Conservation (phyloP, 2,329 filamentous ascomycete species). For the Fonsecaea pedrosoi region DNA sequence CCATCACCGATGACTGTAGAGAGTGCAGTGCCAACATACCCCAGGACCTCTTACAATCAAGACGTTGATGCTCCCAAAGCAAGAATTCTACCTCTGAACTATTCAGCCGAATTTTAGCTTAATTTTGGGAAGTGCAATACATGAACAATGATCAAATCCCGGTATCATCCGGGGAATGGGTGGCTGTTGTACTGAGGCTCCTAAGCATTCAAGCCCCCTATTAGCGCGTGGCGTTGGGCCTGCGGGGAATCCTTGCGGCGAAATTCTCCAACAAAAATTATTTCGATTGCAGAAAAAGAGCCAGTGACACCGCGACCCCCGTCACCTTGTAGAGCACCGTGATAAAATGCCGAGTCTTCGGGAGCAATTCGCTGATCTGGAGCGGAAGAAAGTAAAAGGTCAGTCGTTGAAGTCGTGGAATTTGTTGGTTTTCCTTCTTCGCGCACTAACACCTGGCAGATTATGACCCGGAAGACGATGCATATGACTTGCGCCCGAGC, state of each 20-base stretch:
- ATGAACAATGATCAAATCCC: background rate
- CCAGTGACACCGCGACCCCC: background rate
- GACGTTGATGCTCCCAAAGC: slow-evolving; percentile 36
- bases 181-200: background rate
- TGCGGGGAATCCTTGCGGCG: slow-evolving; percentile 33
- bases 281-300: slow-evolving; percentile 17
- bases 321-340: background rate
- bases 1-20: background rate
- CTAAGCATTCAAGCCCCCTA: slow-evolving; percentile 26
- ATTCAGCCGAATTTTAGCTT: slow-evolving; percentile 26
- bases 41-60: slow-evolving; percentile 42
- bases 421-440: background rate
- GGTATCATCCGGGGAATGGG: background rate
- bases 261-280: slow-evolving; percentile 29
- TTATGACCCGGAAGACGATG: slow-evolving; percentile 78
- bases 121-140: background rate
- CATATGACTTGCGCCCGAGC: slow-evolving; percentile 55
- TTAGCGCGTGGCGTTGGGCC: background rate
- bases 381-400: slow-evolving; percentile 30
- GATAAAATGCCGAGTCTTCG: slow-evolving; percentile 28
- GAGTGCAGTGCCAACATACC: slow-evolving; percentile 6
- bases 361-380: slow-evolving; percentile 24
- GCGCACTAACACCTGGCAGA: slow-evolving; percentile 57
- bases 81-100: slow-evolving; percentile 42
- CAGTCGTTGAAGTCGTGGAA: background rate